Percentiles rank a stretch among this genome's conserved stretches.
These are phyloP conservation scores for Parastagonospora nodorum DNA, from an alignment of 2,329 filamentous ascomycete species.

Conservation along the genomic window DNA sequence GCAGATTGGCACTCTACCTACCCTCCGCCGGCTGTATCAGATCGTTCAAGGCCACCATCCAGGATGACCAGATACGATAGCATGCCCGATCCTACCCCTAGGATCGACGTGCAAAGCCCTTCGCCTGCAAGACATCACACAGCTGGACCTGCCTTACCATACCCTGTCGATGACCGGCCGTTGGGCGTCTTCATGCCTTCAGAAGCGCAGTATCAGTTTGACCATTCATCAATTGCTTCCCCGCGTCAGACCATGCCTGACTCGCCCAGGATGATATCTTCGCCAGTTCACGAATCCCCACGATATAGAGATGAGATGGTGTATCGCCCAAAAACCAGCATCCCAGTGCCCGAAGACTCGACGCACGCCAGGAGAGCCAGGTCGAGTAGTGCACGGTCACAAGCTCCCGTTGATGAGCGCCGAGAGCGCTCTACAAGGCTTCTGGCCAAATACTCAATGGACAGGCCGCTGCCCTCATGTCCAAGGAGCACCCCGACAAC, in stretches of 20 bases:
- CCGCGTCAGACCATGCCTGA: slow-evolving; percentile 31
- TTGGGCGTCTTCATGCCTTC: slow-evolving; percentile 49
- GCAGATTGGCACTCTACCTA: slow-evolving; percentile 40
- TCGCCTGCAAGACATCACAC: slow-evolving; percentile 36
- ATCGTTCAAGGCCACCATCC: slow-evolving; percentile 34
- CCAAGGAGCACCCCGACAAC: slow-evolving; percentile 66
- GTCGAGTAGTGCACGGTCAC: slow-evolving; percentile 35
- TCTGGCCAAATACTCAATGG: slow-evolving; percentile 15
- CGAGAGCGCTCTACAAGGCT: slow-evolving; percentile 19
- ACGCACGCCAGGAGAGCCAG: slow-evolving; percentile 24
- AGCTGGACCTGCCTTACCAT: slow-evolving; percentile 44
- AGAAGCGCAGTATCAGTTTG: slow-evolving; percentile 49
- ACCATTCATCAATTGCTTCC: slow-evolving; percentile 30
- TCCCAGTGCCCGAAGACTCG: slow-evolving; percentile 25
- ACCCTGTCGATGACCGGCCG: slow-evolving; percentile 51
- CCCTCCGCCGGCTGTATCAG: slow-evolving; percentile 25
- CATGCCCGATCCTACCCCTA: slow-evolving; percentile 33
- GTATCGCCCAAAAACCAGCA: slow-evolving; percentile 15
- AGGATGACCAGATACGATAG: slow-evolving; percentile 36
- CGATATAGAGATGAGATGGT: slow-evolving; percentile 18
- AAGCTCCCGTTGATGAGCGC: slow-evolving; percentile 28
- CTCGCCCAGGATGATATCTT: slow-evolving; percentile 24
- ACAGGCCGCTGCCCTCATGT: slow-evolving; percentile 61
- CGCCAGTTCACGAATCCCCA: slow-evolving; percentile 25
- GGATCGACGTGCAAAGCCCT: slow-evolving; percentile 41